Evolutionary conservation across 2,329 filamentous ascomycete genomes (phyloP).

Genomic region (Anthostomella pinea): DNA sequence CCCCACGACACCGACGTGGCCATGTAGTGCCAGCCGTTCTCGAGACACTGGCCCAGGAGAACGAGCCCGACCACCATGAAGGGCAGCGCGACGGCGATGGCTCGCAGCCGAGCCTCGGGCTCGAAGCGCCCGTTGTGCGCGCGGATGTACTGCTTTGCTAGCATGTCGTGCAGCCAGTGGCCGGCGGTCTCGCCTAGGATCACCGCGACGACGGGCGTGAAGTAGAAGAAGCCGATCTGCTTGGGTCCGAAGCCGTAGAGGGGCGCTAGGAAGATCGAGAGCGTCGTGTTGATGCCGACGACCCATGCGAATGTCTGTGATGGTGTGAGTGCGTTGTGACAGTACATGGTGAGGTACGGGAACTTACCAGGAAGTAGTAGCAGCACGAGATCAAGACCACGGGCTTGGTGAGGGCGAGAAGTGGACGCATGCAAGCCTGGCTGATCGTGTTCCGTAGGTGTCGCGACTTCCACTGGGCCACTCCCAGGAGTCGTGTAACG

Average conservation of each 20-base stretch:
- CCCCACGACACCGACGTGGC: constrained; percentile 48
- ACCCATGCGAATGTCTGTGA: constrained; percentile 49
- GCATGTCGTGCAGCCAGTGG: constrained; percentile 54
- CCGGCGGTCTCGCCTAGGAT: constrained; percentile 52
- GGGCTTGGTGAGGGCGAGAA: constrained; percentile 39
- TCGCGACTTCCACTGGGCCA: constrained; percentile 35
- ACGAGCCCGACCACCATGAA: constrained; percentile 50
- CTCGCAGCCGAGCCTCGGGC: constrained; percentile 52
- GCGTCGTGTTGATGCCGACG: constrained; percentile 55
- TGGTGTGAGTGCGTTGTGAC: no score
- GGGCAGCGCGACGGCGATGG: constrained; percentile 44
- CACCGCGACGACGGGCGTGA: constrained; percentile 53
- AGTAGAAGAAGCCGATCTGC: constrained; percentile 56
- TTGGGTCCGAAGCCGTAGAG: constrained; percentile 49
- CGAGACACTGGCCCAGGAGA: constrained; percentile 50
- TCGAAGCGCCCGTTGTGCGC: constrained; percentile 51
- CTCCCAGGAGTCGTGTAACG: constrained; percentile 28
- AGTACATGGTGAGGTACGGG: no score
- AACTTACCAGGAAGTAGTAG: constrained; percentile 35
- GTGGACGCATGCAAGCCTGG: constrained; percentile 38
- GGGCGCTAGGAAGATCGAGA: constrained; percentile 49
- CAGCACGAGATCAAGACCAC: constrained; percentile 35
- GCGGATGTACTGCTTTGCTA: constrained; percentile 43
- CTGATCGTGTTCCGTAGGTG: constrained; percentile 38
- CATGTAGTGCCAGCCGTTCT: constrained; percentile 51